Evolutionary conservation across 2,329 filamentous ascomycete genomes (phyloP), one percentile per base, ranked within the genome.

Genomic region (Fusarium temperatum): DNA sequence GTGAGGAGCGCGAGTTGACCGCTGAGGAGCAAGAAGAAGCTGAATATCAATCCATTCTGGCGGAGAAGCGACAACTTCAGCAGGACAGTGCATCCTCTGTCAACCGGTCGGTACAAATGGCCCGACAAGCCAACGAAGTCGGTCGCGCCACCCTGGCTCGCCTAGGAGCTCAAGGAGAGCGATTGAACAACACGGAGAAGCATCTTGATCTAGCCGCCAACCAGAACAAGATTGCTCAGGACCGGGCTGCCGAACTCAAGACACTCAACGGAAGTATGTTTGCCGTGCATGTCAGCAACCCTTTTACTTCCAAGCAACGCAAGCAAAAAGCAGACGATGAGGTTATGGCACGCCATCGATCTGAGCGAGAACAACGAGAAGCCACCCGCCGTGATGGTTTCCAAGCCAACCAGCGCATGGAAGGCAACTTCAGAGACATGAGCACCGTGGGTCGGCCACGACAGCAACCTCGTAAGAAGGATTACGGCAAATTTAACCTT

Each of bases 211-310:
- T 94, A 73, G 93, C 94, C 8, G 84, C 89, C n/a, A 92, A 92
- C 72, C 91, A 95, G 80, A 94, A 93, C 77, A 89, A 90, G 66
- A 85, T 93, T 67, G 93, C 94, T 0, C 91, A 95, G 76, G 94
- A 95, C 75, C 93, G 94, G 77, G 92, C 94, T 3, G 89, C 91
- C 54, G 94, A 98, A 80, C 85, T 98, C 42, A 96, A 96, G 85
- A 94, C 90, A 2, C 86, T 97, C 56, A 97, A 98, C 83, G 88
- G 92, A 72, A 95, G 92, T 85, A 97, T 98, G 94, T 98, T 98
- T 79, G 93, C 94, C 10, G 89, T 95, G 28, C 92, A 95, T 78
- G 91, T 95, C 32, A 86, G 87, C 60, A 94, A 94, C 77, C 92
- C 92, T 0, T 94, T 98, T 80, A 96, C 93, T 1, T 90, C 90